phyloP scores from a whole-genome alignment of 192 early-diverging fungal species.

The Backusella tarrabulga region DNA sequence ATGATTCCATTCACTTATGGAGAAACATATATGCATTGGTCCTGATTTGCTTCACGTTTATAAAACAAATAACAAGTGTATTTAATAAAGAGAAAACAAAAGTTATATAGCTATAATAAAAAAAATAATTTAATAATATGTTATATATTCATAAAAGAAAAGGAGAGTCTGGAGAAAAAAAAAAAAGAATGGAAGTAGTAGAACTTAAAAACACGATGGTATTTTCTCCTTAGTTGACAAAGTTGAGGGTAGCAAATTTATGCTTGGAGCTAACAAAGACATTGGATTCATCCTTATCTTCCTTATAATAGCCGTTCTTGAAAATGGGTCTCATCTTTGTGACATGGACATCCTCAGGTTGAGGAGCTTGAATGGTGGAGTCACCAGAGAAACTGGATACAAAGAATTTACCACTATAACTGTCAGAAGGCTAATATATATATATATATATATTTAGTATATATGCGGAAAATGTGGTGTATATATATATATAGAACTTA shows the following conservation, averaged over 20 bases:
- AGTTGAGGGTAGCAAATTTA: constrained; percentile 15
- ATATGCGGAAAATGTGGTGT: not conserved
- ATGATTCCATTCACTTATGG: too few relatives aligned
- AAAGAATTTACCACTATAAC: constrained; percentile 23
- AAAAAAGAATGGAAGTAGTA: not conserved
- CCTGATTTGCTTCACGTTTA: too few relatives aligned
- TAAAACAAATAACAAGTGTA: too few relatives aligned
- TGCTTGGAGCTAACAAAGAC: constrained; percentile 17
- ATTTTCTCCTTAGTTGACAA: not conserved
- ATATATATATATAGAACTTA: not conserved
- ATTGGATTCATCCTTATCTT: constrained; percentile 6
- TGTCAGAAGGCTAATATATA: constrained; percentile 20
- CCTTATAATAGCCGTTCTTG: constrained; percentile 30
- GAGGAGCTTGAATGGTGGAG: constrained; percentile 14
- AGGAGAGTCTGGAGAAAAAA: not conserved
- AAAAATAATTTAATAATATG: not conserved
- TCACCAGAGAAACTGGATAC: not conserved
- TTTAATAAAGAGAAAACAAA: not conserved
- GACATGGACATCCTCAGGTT: constrained; percentile 33
- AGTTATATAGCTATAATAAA: not conserved
- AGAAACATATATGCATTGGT: too few relatives aligned
- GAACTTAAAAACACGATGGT: not conserved
- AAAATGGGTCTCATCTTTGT: constrained; percentile 24
- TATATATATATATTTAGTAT: not conserved
- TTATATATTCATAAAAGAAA: not conserved